phyloP scores from a whole-genome alignment of 228 moss, liverwort and hornwort species.

The Sphagnum fallax region DNA sequence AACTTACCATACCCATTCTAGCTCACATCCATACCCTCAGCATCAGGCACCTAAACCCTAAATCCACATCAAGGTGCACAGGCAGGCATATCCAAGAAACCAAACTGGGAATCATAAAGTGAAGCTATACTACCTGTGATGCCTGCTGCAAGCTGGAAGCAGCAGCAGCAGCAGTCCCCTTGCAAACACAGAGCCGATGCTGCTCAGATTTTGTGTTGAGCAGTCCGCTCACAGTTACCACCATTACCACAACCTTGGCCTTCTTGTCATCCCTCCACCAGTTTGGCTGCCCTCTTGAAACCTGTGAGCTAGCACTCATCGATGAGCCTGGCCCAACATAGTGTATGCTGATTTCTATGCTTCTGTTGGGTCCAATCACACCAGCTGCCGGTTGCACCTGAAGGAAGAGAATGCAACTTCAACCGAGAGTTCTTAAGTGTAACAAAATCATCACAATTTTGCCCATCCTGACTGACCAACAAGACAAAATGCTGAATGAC shows the following conservation, averaged over 20 bases:
- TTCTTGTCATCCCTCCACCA: constrained; percentile 7
- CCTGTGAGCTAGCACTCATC: background rate
- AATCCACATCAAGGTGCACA: background rate
- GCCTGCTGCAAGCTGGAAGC: background rate
- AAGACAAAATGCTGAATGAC: background rate
- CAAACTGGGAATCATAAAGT: background rate
- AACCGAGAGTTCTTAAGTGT: background rate
- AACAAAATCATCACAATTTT: background rate
- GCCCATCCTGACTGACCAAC: background rate
- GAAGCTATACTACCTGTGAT: background rate
- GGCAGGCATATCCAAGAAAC: background rate
- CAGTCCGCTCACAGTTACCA: constrained; percentile 24
- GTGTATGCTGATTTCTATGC: constrained; percentile 9
- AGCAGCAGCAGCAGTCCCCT: background rate
- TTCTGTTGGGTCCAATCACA: constrained; percentile 15
- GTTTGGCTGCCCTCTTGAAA: background rate
- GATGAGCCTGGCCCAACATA: constrained; percentile 4
- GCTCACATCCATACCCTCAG: background rate
- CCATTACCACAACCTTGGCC: constrained; percentile 24
- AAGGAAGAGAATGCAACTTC: background rate
- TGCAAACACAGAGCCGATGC: constrained; percentile 30
- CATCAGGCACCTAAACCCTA: background rate
- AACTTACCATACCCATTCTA: background rate
- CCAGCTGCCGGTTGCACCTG: constrained; percentile 33
- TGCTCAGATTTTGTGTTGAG: constrained; percentile 19